Conservation (phyloP, 495 filamentous ascomycete genomes). For the Penicillium fimorum region DNA sequence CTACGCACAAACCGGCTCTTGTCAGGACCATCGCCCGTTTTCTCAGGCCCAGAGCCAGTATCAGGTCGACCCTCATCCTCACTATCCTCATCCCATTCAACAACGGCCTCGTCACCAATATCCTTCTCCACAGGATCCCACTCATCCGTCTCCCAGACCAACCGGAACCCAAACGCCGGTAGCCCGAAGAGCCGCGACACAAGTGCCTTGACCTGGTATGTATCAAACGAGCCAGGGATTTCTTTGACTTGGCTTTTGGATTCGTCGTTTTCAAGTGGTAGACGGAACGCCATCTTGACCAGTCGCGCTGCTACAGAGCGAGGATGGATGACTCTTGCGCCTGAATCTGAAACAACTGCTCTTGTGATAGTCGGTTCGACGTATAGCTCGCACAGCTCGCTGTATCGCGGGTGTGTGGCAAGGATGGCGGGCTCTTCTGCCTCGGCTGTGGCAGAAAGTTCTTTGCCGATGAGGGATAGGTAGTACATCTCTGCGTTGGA, state of each 20-base stretch:
- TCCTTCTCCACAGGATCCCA: conserved; percentile 66
- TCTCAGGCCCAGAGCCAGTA: background rate
- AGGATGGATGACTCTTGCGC: conserved; percentile 48
- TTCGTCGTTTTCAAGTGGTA: conserved; percentile 1
- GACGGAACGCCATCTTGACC: conserved; percentile 61
- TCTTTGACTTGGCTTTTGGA: conserved; percentile 38
- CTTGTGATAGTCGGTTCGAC: conserved; percentile 59
- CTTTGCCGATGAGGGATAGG: conserved; percentile 72
- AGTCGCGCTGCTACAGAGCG: conserved; percentile 73
- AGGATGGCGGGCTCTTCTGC: conserved; percentile 53
- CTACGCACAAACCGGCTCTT: conserved; percentile 59
- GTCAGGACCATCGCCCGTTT: conserved; percentile 27
- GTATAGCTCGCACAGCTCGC: conserved; percentile 68
- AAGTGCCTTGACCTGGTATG: conserved; percentile 78
- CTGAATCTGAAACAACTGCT: conserved; percentile 22
- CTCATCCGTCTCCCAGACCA: conserved; percentile 83
- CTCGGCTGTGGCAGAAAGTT: conserved; percentile 61
- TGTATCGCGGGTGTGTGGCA: conserved; percentile 64
- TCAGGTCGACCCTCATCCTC: conserved; percentile 46
- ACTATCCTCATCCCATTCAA: conserved; percentile 51
- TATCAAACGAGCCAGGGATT: conserved; percentile 72
- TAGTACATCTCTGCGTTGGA: conserved; percentile 91
- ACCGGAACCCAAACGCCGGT: conserved; percentile 56
- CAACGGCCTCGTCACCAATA: conserved; percentile 55
- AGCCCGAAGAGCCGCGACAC: conserved; percentile 69